These are phyloP conservation scores for Beauveria caledonica DNA, from an alignment of 2,329 filamentous ascomycete species.

Conservation along the genomic window DNA sequence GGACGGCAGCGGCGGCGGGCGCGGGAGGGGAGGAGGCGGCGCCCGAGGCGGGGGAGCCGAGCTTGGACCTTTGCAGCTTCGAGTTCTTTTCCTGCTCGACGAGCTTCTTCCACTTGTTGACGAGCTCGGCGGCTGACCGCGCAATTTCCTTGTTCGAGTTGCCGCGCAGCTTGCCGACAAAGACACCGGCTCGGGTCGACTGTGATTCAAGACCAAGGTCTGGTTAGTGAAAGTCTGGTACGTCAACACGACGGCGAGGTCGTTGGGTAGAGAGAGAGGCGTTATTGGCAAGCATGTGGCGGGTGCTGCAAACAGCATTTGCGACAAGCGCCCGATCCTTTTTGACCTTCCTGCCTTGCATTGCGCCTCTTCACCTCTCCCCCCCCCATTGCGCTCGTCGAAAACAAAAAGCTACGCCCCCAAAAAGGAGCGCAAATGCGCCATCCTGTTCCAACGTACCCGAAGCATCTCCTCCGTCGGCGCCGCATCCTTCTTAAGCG, in stretches of 20 bases:
- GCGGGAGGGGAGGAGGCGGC: constrained; percentile 47
- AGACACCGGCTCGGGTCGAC: constrained; percentile 84
- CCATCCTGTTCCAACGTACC: constrained; percentile 35
- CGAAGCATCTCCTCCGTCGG: constrained; percentile 86
- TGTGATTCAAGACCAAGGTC: constrained; percentile 20
- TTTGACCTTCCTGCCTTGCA: too few relatives aligned
- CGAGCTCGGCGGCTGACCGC: constrained; percentile 69
- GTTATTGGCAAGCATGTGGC: neutral
- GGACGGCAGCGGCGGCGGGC: neutral
- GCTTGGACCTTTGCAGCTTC: constrained; percentile 33
- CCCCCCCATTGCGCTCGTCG: neutral
- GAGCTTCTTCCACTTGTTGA: constrained; percentile 77
- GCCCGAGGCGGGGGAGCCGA: constrained; percentile 33
- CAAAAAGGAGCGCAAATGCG: too few relatives aligned
- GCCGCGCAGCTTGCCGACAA: constrained; percentile 70
- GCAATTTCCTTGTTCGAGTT: constrained; percentile 78
- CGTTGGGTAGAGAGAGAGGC: neutral
- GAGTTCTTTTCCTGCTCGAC: constrained; percentile 57
- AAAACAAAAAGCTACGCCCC: neutral
- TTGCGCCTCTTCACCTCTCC: too few relatives aligned
- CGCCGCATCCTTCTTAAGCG: constrained; percentile 69
- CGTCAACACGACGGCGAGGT: neutral
- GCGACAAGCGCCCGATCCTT: neutral
- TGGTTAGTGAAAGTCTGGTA: constrained; percentile 1
- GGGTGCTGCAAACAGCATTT: neutral